These are phyloP conservation scores for Mucor racemosus DNA, from an alignment of 371 early-diverging fungal genomes.

Conservation along the genomic window DNA sequence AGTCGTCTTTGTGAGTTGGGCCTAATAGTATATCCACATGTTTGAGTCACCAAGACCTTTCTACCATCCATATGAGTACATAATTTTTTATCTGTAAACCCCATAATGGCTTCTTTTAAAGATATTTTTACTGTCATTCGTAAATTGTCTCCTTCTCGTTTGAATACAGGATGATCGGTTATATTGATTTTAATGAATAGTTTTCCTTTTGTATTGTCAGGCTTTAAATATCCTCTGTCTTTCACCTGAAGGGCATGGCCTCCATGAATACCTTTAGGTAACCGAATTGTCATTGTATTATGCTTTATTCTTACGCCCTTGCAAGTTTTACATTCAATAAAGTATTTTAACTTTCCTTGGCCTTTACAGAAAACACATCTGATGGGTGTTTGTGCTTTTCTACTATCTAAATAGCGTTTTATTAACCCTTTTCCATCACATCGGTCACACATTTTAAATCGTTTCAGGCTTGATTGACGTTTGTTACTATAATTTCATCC, in stretches of 20 bases:
- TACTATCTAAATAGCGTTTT: not conserved
- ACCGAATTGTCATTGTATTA: not conserved
- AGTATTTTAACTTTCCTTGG: not conserved
- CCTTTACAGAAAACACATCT: slow-evolving; percentile 5
- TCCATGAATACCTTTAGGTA: slow-evolving; percentile 11
- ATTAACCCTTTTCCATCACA: slow-evolving; percentile 4
- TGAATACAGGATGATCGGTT: slow-evolving; percentile 75
- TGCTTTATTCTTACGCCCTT: too few species aligned
- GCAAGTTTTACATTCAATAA: not conserved
- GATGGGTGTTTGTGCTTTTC: not conserved
- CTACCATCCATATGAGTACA: slow-evolving; percentile 73
- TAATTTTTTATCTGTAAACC: slow-evolving; percentile 60
- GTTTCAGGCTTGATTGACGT: not conserved
- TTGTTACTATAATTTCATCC: not conserved
- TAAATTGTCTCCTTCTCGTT: slow-evolving; percentile 88
- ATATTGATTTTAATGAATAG: not conserved
- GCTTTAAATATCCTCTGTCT: slow-evolving; percentile 4
- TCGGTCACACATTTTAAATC: not conserved
- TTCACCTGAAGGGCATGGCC: not conserved
- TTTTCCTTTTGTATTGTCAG: slow-evolving; percentile 3
- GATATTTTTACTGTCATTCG: slow-evolving; percentile 62
- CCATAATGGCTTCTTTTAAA: slow-evolving; percentile 84
- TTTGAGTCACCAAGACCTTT: not conserved
- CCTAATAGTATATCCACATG: not conserved
- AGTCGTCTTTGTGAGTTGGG: not conserved